Base-by-base conservation (phyloP, 106 monocot genomes). In the Allium fistulosum region DNA sequence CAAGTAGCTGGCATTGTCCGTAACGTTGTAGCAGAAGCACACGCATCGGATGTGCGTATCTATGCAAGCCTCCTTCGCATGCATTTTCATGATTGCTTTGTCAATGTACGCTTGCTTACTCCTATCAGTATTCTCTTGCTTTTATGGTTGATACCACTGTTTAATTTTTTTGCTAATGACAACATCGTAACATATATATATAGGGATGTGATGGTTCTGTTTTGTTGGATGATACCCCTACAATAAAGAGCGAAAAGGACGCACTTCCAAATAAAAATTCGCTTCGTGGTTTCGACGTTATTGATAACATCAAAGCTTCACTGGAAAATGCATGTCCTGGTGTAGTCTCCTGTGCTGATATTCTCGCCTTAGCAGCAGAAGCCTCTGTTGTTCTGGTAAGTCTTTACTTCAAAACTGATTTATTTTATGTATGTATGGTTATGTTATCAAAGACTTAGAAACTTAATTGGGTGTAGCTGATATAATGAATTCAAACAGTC, bases 31-130 rank as follows among this genome's bases (percentile, higher is more conserved):
- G 61, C 63, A 48, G 37, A 56, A 47, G 77, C 81, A 27, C 72
- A 73, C 4, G 14, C 0, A 9, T 50, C 57, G 15, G 89, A 90
- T 60, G 73, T 78, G 57, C 71, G 85, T 46, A 90, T 90, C 85
- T 85, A 46, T 12, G 89, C 53, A 26, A 85, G 85, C 28, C 77
- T 90, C 17, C 85, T 90, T 8, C 81, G 89, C 17, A 79, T 90
- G 14, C 89, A 90, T 63, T 90, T 90, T 65, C 89, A 90, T 51
- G 89, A 90, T 17, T 90, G 89, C 75, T 90, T 90, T 55, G 85
- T 90, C 1, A 77, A 90, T 56, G 89, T 90, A 15, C 73, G 74
- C 37, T 56, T 47, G 0, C 56, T 76, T 15, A 77, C 73, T 53
- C 51, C 51, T 48, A 77, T 77, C 37, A 77, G 77, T 69, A 37